Conservation (phyloP, 257 asterid genomes). For the Salvia splendens region DNA sequence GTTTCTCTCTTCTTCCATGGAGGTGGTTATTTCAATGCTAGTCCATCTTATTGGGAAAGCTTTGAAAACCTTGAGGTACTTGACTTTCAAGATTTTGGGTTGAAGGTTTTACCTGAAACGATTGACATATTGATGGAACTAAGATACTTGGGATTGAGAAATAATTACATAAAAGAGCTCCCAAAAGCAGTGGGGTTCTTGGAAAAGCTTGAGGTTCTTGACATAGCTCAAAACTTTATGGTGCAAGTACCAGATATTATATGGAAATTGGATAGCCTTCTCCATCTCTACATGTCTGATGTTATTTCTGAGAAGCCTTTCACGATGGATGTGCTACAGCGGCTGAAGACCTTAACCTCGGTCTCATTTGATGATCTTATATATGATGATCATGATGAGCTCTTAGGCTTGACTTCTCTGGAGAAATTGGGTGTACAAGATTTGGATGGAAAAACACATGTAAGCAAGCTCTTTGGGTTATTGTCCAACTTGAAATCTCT, state of each 20-base stretch:
- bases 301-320: neutral
- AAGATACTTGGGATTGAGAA: constrained; percentile 30
- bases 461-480: neutral
- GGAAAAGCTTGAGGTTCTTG: constrained; percentile 21
- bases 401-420: neutral
- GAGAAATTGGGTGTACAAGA: neutral
- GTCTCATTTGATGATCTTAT: neutral
- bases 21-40: neutral
- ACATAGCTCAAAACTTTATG: neutral
- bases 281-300: neutral
- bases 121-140: constrained; percentile 10
- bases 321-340: neutral
- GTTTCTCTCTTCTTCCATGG: constrained; percentile 24
- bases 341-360: neutral
- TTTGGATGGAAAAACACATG: neutral
- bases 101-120: constrained; percentile 13
- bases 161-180: neutral
- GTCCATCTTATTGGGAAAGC: constrained; percentile 18
- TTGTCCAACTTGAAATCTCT: neutral
- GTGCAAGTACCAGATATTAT: neutral
- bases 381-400: neutral
- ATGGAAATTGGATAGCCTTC: neutral
- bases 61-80: constrained; percentile 17
- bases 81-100: constrained; percentile 23
- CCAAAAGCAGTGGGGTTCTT: constrained; percentile 22